Percentiles rank a stretch among this genome's conserved stretches.
Conservation (phyloP, 2,329 filamentous ascomycete genomes). For the Escovopsis sp. region DNA sequence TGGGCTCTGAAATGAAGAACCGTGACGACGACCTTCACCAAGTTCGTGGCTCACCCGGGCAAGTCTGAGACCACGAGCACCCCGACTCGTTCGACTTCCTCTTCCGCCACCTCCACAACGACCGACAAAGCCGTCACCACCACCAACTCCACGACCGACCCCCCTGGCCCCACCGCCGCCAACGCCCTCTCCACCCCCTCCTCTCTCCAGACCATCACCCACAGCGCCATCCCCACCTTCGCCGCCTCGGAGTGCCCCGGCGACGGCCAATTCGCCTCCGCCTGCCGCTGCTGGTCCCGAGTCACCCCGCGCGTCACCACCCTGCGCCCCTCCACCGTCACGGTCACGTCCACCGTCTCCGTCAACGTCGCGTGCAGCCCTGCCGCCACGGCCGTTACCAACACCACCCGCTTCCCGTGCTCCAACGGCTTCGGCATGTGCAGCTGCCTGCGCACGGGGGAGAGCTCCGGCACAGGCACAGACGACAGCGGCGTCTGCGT, state of each 20-base stretch:
- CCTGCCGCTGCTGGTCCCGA: conserved; percentile 7
- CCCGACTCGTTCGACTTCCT: neutral
- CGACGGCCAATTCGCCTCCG: conserved; percentile 7
- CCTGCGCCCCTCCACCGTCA: conserved; percentile 6
- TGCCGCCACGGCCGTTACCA: conserved; percentile 4
- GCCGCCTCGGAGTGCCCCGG: conserved; percentile 3
- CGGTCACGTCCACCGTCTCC: conserved; percentile 5
- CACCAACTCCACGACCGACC: neutral
- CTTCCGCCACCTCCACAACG: neutral
- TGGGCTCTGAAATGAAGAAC: conserved; percentile 5
- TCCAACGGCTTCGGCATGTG: conserved; percentile 6
- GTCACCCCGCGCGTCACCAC: conserved; percentile 6
- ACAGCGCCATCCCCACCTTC: conserved; percentile 5
- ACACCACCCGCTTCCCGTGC: conserved; percentile 7
- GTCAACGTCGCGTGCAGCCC: conserved; percentile 7
- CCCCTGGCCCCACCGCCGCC: neutral
- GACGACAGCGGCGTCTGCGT: conserved; percentile 7
- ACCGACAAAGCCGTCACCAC: neutral
- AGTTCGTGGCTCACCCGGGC: conserved; percentile 3
- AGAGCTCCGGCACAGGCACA: conserved; percentile 1
- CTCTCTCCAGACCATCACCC: neutral
- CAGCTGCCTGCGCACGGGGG: conserved; percentile 7
- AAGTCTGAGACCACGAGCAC: neutral
- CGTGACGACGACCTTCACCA: conserved; percentile 6
- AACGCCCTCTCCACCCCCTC: neutral